Percentiles rank a stretch among this genome's conserved stretches.
phyloP scores from a whole-genome alignment of 1,284 basidiomycete genomes.

The Phlebopus sp. region DNA sequence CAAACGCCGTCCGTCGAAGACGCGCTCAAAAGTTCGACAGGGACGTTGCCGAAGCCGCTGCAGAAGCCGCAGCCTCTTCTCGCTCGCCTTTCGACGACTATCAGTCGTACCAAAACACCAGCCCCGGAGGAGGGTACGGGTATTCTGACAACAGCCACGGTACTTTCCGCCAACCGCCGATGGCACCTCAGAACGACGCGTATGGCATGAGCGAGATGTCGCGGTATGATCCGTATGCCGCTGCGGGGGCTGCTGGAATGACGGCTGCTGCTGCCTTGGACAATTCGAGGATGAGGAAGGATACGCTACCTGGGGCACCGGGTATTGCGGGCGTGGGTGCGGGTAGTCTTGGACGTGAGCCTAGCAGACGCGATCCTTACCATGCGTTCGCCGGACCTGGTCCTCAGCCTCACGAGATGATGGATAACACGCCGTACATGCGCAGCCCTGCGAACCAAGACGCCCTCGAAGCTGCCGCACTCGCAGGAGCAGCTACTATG shows the following conservation, averaged over 20 bases:
- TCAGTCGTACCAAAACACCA: conserved; percentile 31
- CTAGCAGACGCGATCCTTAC: conserved; percentile 41
- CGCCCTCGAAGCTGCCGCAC: conserved; percentile 29
- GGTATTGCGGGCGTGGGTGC: conserved; percentile 39
- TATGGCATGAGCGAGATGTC: conserved; percentile 55
- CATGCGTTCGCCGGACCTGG: conserved; percentile 44
- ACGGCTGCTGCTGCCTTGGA: conserved; percentile 34
- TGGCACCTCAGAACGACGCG: conserved; percentile 35
- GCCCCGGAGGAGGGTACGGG: conserved; percentile 30
- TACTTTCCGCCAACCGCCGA: conserved; percentile 53
- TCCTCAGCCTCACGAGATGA: conserved; percentile 15
- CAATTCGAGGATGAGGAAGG: conserved; percentile 31
- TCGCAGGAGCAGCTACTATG: conserved; percentile 20
- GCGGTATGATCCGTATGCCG: conserved; percentile 37
- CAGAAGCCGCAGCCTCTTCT: conserved; percentile 47
- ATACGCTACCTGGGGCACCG: conserved; percentile 32
- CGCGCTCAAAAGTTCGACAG: conserved; percentile 63
- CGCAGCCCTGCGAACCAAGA: conserved; percentile 23
- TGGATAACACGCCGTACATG: conserved; percentile 12
- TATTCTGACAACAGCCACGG: conserved; percentile 65
- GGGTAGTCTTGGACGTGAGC: conserved; percentile 38
- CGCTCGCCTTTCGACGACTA: conserved; percentile 46
- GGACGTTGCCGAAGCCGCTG: conserved; percentile 65
- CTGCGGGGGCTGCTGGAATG: conserved; percentile 40
- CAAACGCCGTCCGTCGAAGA: conserved; percentile 54